Percentiles rank a stretch among this genome's conserved stretches.
Conservation (phyloP, 441 rosid species). For the California macrophylla region DNA sequence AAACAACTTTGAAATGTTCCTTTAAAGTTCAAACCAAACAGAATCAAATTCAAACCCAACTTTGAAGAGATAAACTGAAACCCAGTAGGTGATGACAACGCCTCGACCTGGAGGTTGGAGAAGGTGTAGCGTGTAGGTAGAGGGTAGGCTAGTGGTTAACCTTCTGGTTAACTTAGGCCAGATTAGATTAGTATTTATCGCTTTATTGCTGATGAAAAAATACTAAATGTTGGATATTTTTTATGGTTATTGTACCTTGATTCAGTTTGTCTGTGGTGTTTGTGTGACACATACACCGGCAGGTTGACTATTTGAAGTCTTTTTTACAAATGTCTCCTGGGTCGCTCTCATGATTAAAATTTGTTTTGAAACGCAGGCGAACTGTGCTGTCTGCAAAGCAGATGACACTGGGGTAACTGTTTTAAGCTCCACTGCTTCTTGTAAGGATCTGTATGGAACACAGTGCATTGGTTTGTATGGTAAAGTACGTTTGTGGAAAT, state of each 20-base stretch:
- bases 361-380: constrained; percentile 47
- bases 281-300: neutral
- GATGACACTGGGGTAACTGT: constrained; percentile 84
- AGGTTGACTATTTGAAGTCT: neutral
- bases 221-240: neutral
- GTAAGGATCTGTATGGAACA: constrained; percentile 83
- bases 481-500: constrained; percentile 90
- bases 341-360: neutral
- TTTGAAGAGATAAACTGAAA: neutral
- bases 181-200: too few relatives aligned
- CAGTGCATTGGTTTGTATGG: constrained; percentile 78
- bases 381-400: constrained; percentile 88
- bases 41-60: neutral
- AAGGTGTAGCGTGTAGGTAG: too few relatives aligned
- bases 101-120: neutral
- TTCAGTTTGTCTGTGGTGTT: neutral
- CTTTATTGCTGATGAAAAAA: too few relatives aligned
- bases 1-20: neutral
- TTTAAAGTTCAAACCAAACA: neutral
- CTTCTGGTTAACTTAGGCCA: too few relatives aligned
- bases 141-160: too few relatives aligned
- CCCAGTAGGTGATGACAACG: too few relatives aligned
- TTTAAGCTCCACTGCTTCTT: constrained; percentile 74
- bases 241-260: neutral
- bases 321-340: neutral